Conservation (phyloP, 1,284 basidiomycete genomes). For the Porodaedalea pini region DNA sequence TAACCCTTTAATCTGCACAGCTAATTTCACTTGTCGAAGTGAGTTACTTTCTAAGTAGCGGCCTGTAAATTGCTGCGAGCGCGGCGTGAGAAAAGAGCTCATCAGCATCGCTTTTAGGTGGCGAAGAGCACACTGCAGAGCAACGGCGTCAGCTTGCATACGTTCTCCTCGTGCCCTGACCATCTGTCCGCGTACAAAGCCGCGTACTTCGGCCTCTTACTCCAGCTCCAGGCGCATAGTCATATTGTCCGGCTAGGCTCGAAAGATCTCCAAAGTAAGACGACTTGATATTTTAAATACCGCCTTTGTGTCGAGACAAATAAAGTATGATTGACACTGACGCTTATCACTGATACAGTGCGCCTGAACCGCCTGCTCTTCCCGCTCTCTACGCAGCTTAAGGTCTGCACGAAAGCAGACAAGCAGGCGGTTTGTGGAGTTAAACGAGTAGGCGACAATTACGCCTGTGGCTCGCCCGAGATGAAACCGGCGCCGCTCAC, state of each 20-base stretch:
- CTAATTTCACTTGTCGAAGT: conserved; percentile 21
- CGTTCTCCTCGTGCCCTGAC: conserved; percentile 19
- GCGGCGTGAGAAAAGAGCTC: conserved; percentile 12
- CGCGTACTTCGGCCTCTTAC: conserved; percentile 19
- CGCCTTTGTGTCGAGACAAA: not conserved
- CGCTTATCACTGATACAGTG: not conserved
- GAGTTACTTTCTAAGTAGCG: conserved; percentile 5
- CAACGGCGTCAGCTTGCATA: conserved; percentile 16
- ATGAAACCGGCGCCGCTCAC: not conserved
- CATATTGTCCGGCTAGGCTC: conserved; percentile 11
- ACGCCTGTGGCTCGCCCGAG: not conserved
- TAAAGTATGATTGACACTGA: conserved; percentile 4
- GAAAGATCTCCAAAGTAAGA: conserved; percentile 18
- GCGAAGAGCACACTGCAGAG: conserved; percentile 16
- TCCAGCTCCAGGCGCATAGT: conserved; percentile 16
- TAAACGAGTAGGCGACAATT: not conserved
- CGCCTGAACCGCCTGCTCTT: conserved; percentile 19
- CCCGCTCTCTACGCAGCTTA: conserved; percentile 18
- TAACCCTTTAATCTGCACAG: conserved; percentile 5
- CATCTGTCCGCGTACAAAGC: conserved; percentile 11
- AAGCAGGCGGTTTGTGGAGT: not conserved
- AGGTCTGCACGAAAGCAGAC: conserved; percentile 10
- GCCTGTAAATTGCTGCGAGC: not conserved
- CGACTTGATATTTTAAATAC: not conserved
- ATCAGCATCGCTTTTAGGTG: conserved; percentile 11